Evolutionary conservation across 768 basidiomycete species (phyloP), one percentile per base, ranked within the genome.

Genomic region (Candolleomyces aberdarensis): DNA sequence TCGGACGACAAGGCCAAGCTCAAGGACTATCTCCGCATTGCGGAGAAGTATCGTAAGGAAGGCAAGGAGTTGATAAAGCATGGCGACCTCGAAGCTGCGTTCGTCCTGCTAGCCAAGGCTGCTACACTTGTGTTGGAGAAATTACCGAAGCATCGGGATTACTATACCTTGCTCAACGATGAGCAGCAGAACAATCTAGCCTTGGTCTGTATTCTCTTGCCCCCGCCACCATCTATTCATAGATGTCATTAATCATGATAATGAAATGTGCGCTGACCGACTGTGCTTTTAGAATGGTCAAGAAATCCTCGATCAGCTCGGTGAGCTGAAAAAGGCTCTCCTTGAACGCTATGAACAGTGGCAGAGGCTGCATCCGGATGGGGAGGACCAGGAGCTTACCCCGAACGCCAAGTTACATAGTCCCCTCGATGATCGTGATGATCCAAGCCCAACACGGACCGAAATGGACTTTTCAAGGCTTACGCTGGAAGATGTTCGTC

Each of bases 61-160:
- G 88, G 82, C 31, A 83, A 80, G 63, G 74, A 74, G 22, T 74
- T 74, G 65, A 72, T 73, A 1, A 76, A 79, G 40, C 73, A 75
- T 19, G 80, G 81, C 1, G 85, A 93, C 69, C 75, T 86, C 52
- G 88, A 92, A 69, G 76, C 72, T n/a, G 88, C 87, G 1, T 93
- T 92, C 70, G 77, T 92, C 17, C 79, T 85, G 62, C 84, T 83
- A 54, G 91, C 91, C 3, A 84, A 79, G 62, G 88, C 91, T 9
- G 90, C 90, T 0, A 91, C 88, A 1, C 75, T 93, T 60, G 88
- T 92, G 5, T 81, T 91, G 11, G 90, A 94, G 75, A 87, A 83
- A 64, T 75, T 94, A n/a, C 91, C 91, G 0, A 74, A 76, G 1
- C 92, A 93, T 74, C 76, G 79, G 57, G 86, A 91, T 48, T 93